A percentile compares a stretch with the other conserved stretches of the same genome.
Evolutionary conservation across 139 green algal genomes (phyloP).

Genomic region (Eudorina sp.): DNA sequence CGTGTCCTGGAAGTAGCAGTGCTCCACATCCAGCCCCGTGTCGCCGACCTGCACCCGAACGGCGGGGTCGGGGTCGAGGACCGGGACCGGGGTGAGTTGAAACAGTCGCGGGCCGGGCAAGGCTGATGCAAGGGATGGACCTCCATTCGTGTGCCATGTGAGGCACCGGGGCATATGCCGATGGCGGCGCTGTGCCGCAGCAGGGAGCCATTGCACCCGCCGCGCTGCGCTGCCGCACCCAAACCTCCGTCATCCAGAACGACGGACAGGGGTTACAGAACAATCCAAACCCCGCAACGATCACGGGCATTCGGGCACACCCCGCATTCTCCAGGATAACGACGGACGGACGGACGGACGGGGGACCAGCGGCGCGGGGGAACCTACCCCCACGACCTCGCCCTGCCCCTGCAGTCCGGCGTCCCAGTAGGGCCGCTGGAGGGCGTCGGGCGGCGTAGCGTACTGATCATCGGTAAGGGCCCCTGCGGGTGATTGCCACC

Average conservation of each 20-base stretch:
- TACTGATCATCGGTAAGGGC: neutral
- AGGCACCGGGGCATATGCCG: neutral
- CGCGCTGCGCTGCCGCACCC: too few relatives aligned
- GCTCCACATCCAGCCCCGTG: neutral
- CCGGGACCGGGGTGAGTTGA: neutral
- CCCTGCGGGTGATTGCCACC: too few relatives aligned
- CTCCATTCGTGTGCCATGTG: neutral
- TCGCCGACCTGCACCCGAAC: neutral
- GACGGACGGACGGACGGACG: too few relatives aligned
- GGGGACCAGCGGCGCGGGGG: too few relatives aligned
- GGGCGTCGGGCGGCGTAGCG: too few relatives aligned
- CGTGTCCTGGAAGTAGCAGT: neutral
- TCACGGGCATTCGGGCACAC: neutral
- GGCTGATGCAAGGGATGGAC: neutral
- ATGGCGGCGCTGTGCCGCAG: neutral
- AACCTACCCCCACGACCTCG: neutral
- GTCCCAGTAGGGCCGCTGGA: neutral
- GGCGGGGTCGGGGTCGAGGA: neutral
- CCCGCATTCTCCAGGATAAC: neutral
- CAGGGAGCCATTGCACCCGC: neutral
- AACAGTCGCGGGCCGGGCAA: neutral
- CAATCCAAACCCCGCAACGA: neutral
- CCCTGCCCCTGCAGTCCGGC: neutral
- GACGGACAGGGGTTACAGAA: neutral
- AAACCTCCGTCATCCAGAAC: neutral